A percentile compares a stretch with the other conserved stretches of the same genome.
Conservation (phyloP, 768 basidiomycete genomes). For the Omphalotus guepiniiformis region DNA sequence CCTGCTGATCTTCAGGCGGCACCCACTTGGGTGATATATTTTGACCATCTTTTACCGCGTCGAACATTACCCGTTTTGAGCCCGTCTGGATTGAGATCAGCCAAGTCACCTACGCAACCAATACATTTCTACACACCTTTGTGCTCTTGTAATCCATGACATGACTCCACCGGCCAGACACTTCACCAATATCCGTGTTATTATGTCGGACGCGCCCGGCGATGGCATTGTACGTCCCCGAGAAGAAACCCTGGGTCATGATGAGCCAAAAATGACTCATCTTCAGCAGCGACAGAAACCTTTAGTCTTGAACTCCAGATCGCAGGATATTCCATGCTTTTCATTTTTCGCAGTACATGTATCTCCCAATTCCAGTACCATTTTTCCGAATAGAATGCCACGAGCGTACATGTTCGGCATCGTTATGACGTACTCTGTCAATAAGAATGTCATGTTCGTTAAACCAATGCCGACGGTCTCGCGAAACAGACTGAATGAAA, state of each 20-base stretch:
- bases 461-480: too few relatives aligned
- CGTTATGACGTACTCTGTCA: slow-evolving; percentile 75
- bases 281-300: slow-evolving; percentile 31
- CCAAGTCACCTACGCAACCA: not conserved
- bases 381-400: slow-evolving; percentile 85
- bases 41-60: slow-evolving; percentile 72
- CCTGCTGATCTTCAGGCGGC: slow-evolving; percentile 82
- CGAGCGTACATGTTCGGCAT: slow-evolving; percentile 99
- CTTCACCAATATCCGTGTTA: slow-evolving; percentile 70
- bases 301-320: slow-evolving; percentile 98
- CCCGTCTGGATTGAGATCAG: slow-evolving; percentile 44
- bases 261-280: not conserved
- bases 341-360: slow-evolving; percentile 82
- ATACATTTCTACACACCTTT: slow-evolving; percentile 43
- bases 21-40: slow-evolving; percentile 79
- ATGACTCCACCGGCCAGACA: slow-evolving; percentile 89
- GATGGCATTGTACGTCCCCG: slow-evolving; percentile 92
- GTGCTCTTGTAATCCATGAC: slow-evolving; percentile 78
- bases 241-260: slow-evolving; percentile 80
- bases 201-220: slow-evolving; percentile 71
- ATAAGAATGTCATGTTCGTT: too few relatives aligned
- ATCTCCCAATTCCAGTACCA: slow-evolving; percentile 96
- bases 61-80: slow-evolving; percentile 76
- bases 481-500: slow-evolving; percentile 17
- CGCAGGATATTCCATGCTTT: slow-evolving; percentile 65